Conservation (phyloP, 495 filamentous ascomycete genomes). For the Cairneyella variabilis region DNA sequence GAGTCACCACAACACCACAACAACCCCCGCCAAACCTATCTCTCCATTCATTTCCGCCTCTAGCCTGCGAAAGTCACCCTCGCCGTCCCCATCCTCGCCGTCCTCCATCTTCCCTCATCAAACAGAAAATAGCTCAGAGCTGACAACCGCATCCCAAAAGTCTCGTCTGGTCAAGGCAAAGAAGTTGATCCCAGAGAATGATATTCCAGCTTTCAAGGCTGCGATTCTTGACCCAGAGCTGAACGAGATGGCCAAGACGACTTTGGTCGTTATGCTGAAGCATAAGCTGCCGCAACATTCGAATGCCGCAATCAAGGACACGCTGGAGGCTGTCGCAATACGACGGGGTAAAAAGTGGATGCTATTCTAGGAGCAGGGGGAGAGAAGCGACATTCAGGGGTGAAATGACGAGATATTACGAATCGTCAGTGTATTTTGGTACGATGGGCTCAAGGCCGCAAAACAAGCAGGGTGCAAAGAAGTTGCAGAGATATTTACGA, state of each 20-base stretch:
- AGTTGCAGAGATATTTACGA: no score
- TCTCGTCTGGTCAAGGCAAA: slow-evolving; percentile 31
- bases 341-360: slow-evolving; percentile 40
- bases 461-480: no score
- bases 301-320: slow-evolving; percentile 68
- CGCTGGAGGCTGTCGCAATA: slow-evolving; percentile 64
- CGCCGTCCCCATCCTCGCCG: slow-evolving; percentile 12
- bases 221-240: slow-evolving; percentile 40
- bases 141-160: slow-evolving; percentile 1
- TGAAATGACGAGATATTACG: no score
- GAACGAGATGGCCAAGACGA: slow-evolving; percentile 74
- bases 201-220: slow-evolving; percentile 59
- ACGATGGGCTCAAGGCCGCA: no score
- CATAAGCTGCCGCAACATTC: slow-evolving; percentile 68
- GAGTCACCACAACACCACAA: neutral
- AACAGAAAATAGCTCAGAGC: neutral
- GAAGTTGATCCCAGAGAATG: slow-evolving; percentile 53
- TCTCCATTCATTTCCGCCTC: slow-evolving; percentile 10
- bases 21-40: slow-evolving; percentile 7
- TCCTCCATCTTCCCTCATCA: neutral
- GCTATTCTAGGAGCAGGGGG: no score
- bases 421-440: no score
- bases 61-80: slow-evolving; percentile 24
- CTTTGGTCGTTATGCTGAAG: slow-evolving; percentile 67
- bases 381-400: no score